Conservation (phyloP, 2,329 filamentous ascomycete species). For the Tolypocladium guangdongense region DNA sequence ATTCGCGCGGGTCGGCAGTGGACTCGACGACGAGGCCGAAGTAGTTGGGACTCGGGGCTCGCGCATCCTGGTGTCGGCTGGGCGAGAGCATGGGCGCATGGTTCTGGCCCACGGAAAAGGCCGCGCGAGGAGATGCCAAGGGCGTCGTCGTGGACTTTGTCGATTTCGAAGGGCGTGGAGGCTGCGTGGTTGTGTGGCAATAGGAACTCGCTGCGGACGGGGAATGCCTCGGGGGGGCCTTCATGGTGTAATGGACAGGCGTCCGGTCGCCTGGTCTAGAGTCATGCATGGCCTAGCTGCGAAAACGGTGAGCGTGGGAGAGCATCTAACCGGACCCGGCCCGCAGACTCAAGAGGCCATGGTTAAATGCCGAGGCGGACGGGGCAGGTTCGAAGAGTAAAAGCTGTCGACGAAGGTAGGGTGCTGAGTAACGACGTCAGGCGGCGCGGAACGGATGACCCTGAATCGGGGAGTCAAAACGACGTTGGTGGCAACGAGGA, state of each 20-base stretch:
- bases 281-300: slow-evolving; percentile 17
- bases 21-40: slow-evolving; percentile 66
- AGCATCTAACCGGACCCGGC: neutral
- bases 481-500: slow-evolving; percentile 3
- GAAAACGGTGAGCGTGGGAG: neutral
- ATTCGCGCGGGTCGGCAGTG: slow-evolving; percentile 49
- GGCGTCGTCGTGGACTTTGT: slow-evolving; percentile 41
- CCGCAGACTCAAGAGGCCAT: neutral
- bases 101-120: slow-evolving; percentile 44
- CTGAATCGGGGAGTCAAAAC: neutral
- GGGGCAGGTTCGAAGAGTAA: neutral
- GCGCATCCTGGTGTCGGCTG: slow-evolving; percentile 22
- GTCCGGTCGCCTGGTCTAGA: slow-evolving; percentile 23
- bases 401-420: neutral
- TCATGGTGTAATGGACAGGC: slow-evolving; percentile 34
- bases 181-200: slow-evolving; percentile 27
- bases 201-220: slow-evolving; percentile 20
- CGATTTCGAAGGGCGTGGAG: slow-evolving; percentile 26
- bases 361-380: neutral
- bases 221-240: slow-evolving; percentile 28
- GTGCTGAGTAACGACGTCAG: slow-evolving; percentile 3
- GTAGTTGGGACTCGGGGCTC: slow-evolving; percentile 68
- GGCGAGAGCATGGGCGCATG: slow-evolving; percentile 41
- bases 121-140: slow-evolving; percentile 36
- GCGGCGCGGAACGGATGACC: slow-evolving; percentile 1